phyloP scores from a whole-genome alignment of 108 stramenopile species.

The Bacterosira constricta region DNA sequence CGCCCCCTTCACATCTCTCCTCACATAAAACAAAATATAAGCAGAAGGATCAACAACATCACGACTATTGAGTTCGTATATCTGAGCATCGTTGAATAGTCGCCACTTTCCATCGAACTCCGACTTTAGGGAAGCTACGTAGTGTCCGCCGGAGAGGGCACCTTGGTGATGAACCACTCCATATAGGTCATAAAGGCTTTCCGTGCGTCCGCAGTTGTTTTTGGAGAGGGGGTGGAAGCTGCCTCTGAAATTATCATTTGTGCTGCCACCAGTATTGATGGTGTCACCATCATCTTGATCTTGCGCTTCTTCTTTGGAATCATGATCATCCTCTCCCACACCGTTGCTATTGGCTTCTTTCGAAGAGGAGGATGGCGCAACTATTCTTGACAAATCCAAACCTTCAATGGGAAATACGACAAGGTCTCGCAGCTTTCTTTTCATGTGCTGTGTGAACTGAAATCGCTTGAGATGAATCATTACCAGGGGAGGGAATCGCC shows the following conservation, averaged over 20 bases:
- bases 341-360: neutral
- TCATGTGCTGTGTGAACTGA: slow-evolving; percentile 87
- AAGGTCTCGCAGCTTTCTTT: slow-evolving; percentile 91
- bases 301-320: neutral
- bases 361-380: slow-evolving; percentile 60
- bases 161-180: slow-evolving; percentile 93
- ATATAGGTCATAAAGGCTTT: slow-evolving; percentile 87
- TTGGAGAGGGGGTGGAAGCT: slow-evolving; percentile 39
- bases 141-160: slow-evolving; percentile 86
- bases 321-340: slow-evolving; percentile 8
- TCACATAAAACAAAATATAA: slow-evolving; percentile 90
- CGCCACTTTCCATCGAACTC: slow-evolving; percentile 90
- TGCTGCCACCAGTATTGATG: neutral
- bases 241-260: slow-evolving; percentile 22
- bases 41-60: slow-evolving; percentile 91
- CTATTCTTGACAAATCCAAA: slow-evolving; percentile 83
- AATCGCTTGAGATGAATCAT: slow-evolving; percentile 98
- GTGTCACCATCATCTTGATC: no score
- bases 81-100: slow-evolving; percentile 88
- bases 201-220: slow-evolving; percentile 50
- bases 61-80: slow-evolving; percentile 77
- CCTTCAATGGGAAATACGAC: slow-evolving; percentile 92
- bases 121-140: slow-evolving; percentile 87
- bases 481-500: slow-evolving; percentile 92
- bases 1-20: slow-evolving; percentile 80